Base-by-base conservation (phyloP, 1,139 yeast species). In the Hyphopichia fennica region DNA sequence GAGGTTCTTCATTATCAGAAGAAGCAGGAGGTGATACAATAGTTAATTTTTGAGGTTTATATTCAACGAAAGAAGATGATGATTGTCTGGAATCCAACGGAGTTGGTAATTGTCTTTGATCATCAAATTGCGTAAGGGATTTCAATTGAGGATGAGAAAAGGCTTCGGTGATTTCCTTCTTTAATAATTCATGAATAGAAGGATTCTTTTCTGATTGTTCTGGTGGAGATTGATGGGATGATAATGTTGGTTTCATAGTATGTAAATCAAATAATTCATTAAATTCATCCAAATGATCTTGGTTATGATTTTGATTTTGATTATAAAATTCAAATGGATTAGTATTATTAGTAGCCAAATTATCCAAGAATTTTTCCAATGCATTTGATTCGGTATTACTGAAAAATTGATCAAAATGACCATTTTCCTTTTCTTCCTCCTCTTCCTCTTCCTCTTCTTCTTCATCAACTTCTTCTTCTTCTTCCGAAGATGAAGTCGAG, bases 381-480 rank as follows among this genome's bases (percentile, higher is more conserved):
- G 77, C 77, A 48, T 67, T 63, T 15, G 75, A 65, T 52, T 73
- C 79, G 10, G 74, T 71, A 46, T 65, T 62, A 38, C 75, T 65
- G 52, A 73, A 73, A 47, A 73, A 73, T 50, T 70, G 69, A 51
- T 72, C 78, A 48, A 67, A 63, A 5, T 69, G 74, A 37, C 65
- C 71, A 10, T 56, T 61, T 4, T n/a, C n/a, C n/a, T n/a, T n/a
- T n/a, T n/a, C n/a, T n/a, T n/a, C 11, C 28, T 25, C 28, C 11
- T 25, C 28, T 25, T 11, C n/a, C 13, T 25, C 11, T n/a, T 25
- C 8, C 23, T n/a, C n/a, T n/a, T n/a, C n/a, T n/a, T n/a, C n/a
- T n/a, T 25, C 28, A 25, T 25, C 28, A 25, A 25, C 11, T n/a
- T 25, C 28, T 25, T 25, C 28, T 25, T 11, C n/a, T 10, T 25